phyloP scores from a whole-genome alignment of 306 rosid species.

The Cicer yamashitae region DNA sequence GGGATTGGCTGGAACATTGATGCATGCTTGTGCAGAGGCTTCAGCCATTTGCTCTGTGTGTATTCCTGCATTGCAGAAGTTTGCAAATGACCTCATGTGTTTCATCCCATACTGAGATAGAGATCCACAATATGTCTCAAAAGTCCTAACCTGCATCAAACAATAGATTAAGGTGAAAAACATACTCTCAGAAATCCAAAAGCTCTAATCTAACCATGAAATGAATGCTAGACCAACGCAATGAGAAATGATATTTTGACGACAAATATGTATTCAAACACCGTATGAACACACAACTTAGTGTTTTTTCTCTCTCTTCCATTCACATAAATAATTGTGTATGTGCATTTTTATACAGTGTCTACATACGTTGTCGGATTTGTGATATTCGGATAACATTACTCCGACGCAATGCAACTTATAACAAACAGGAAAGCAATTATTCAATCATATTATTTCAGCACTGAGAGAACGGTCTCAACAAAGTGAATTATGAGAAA shows the following conservation, averaged over 20 bases:
- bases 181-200: constrained; percentile 36
- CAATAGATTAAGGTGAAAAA: neutral
- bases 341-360: too few species aligned
- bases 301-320: too few species aligned
- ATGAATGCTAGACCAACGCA: neutral
- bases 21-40: constrained; percentile 86
- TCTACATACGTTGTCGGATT: too few species aligned
- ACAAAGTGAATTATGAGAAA: constrained; percentile 21
- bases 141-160: constrained; percentile 76
- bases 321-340: too few species aligned
- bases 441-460: constrained; percentile 26
- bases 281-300: too few species aligned
- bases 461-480: constrained; percentile 15
- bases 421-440: constrained; percentile 15
- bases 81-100: constrained; percentile 91
- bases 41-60: constrained; percentile 71
- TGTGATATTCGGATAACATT: too few species aligned
- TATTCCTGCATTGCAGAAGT: constrained; percentile 83
- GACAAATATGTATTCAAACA: too few species aligned
- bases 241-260: too few species aligned
- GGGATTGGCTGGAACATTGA: constrained; percentile 58
- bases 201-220: constrained; percentile 18
- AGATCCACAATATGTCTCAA: constrained; percentile 84
- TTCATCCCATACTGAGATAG: constrained; percentile 94
- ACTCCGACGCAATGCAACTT: too few species aligned